These are phyloP conservation scores for Hemisphaericaspora nanyangensis DNA, from an alignment of 805 yeast species.

Conservation along the genomic window DNA sequence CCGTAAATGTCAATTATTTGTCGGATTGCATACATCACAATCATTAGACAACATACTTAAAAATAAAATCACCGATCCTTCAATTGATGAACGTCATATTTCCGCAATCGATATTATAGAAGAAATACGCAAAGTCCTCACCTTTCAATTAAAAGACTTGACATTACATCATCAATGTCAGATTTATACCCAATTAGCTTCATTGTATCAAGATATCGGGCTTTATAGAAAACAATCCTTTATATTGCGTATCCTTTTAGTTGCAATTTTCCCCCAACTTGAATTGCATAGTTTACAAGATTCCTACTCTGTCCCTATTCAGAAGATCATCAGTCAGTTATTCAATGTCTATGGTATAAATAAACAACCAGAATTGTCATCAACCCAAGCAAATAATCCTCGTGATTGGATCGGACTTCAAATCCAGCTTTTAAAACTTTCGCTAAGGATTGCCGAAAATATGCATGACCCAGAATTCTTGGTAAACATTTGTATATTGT, in stretches of 20 bases:
- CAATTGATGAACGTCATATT: conserved; percentile 12
- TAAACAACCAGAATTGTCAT: conserved; percentile 25
- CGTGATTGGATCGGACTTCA: conserved; percentile 54
- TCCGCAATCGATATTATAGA: conserved; percentile 39
- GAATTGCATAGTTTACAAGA: conserved; percentile 8
- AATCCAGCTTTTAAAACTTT: conserved; percentile 48
- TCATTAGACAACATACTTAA: conserved; percentile 3
- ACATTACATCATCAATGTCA: conserved; percentile 52
- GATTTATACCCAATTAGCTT: conserved; percentile 63
- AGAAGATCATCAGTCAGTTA: conserved; percentile 45
- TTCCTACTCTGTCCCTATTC: conserved; percentile 16
- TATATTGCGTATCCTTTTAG: conserved; percentile 61
- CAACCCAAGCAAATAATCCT: conserved; percentile 19
- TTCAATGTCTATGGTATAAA: conserved; percentile 53
- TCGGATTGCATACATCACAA: conserved; percentile 47
- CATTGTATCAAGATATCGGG: conserved; percentile 58
- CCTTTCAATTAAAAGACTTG: conserved; percentile 32
- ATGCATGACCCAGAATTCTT: conserved; percentile 39
- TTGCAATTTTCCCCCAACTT: conserved; percentile 43
- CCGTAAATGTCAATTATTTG: conserved; percentile 60
- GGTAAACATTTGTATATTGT: conserved; percentile 46
- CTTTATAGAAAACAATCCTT: conserved; percentile 67
- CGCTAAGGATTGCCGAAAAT: conserved; percentile 51
- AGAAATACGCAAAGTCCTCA: conserved; percentile 33
- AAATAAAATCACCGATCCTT: conserved; percentile 3